Evolutionary conservation across 495 filamentous ascomycete species (phyloP).

Genomic region (Chaetomium tenue): DNA sequence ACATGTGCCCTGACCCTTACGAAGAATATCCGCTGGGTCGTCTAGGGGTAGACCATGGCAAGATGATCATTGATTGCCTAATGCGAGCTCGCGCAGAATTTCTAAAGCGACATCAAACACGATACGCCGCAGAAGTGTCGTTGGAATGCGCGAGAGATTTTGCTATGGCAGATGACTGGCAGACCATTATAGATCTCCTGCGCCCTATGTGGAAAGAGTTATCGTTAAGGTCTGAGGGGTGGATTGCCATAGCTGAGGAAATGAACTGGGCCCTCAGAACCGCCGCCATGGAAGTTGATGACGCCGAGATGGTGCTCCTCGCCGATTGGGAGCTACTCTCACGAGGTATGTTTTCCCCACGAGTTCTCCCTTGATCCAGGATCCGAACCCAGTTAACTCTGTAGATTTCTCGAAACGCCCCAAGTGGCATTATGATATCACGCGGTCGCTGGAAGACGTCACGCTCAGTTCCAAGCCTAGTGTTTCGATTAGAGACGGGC

Average conservation of each 20-base stretch:
- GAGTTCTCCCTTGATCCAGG: background rate
- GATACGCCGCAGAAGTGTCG: slow-evolving; percentile 65
- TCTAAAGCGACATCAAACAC: slow-evolving; percentile 56
- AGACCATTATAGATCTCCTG: slow-evolving; percentile 64
- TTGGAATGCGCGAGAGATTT: slow-evolving; percentile 69
- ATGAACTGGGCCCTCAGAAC: slow-evolving; percentile 71
- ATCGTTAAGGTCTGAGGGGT: slow-evolving; percentile 73
- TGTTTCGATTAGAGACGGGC: slow-evolving; percentile 63
- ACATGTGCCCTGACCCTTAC: slow-evolving; percentile 75
- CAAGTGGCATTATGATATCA: slow-evolving; percentile 72
- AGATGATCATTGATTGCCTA: slow-evolving; percentile 59
- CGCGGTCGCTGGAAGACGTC: slow-evolving; percentile 61
- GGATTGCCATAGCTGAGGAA: slow-evolving; percentile 73
- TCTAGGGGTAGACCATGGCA: slow-evolving; percentile 62
- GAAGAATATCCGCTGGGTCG: slow-evolving; percentile 62
- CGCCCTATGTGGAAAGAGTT: slow-evolving; percentile 68
- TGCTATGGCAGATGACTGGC: slow-evolving; percentile 60
- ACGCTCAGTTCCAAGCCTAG: slow-evolving; percentile 57
- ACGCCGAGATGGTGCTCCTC: slow-evolving; percentile 64
- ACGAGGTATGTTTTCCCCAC: slow-evolving; percentile 51
- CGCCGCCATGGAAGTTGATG: slow-evolving; percentile 62
- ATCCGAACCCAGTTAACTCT: slow-evolving; percentile 17
- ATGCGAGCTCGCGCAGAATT: slow-evolving; percentile 65
- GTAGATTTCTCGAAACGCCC: slow-evolving; percentile 60
- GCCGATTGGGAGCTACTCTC: slow-evolving; percentile 85